A percentile compares a stretch with the other conserved stretches of the same genome.
Conservation (phyloP, 768 basidiomycete species). For the Calocera viscosa region DNA sequence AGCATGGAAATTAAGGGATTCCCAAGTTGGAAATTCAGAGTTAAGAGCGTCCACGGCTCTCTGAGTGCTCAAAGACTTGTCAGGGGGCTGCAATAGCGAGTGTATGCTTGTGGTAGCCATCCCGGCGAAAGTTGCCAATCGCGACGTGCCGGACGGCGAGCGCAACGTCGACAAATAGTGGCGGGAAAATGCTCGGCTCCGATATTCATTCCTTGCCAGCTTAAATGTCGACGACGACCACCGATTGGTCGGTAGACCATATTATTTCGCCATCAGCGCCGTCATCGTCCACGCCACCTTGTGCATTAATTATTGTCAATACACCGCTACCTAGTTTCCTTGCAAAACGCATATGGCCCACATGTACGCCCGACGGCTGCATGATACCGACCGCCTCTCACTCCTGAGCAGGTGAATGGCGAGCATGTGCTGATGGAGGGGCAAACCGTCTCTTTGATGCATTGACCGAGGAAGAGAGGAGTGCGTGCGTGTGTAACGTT, state of each 20-base stretch:
- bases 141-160: not conserved
- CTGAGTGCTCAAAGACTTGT: constrained; percentile 28
- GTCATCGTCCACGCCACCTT: not conserved
- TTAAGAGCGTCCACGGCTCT: constrained; percentile 34
- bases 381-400: constrained; percentile 30
- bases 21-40: constrained; percentile 35
- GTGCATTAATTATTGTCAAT: constrained; percentile 76
- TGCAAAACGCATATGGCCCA: constrained; percentile 44
- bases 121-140: not conserved
- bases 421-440: constrained; percentile 75
- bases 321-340: constrained; percentile 63
- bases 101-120: constrained; percentile 39
- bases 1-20: constrained; percentile 41
- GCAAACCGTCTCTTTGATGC: constrained; percentile 70
- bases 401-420: constrained; percentile 29
- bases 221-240: constrained; percentile 2
- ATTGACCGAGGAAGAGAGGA: constrained; percentile 13
- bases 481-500: not conserved
- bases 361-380: constrained; percentile 24
- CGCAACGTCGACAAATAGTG: not conserved
- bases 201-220: not conserved
- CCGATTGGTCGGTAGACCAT: constrained; percentile 7
- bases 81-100: constrained; percentile 40
- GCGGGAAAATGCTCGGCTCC: not conserved
- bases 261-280: not conserved